Percentiles rank a stretch among this genome's conserved stretches.
phyloP scores from a whole-genome alignment of 495 filamentous ascomycete genomes.

The Penicillium desertorum region DNA sequence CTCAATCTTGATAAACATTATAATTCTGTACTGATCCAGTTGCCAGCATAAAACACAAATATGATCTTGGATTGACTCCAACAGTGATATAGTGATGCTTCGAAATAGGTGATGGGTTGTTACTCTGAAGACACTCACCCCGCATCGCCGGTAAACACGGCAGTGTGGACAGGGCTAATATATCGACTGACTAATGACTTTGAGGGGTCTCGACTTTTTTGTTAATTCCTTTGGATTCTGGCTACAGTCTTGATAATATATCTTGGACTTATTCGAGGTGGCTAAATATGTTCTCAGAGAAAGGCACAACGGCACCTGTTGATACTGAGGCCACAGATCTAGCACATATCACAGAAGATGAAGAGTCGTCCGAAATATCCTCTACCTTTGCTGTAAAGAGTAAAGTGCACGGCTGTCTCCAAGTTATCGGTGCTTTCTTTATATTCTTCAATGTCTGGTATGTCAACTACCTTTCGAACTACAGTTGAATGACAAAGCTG shows the following conservation, averaged over 20 bases:
- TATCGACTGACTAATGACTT: conserved; percentile 5
- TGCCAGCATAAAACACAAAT: neutral
- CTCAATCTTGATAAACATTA: neutral
- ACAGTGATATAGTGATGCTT: neutral
- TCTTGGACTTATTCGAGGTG: neutral
- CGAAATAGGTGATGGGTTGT: neutral
- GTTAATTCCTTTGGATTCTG: neutral
- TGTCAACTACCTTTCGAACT: neutral
- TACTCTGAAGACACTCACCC: conserved; percentile 3
- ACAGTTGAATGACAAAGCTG: neutral
- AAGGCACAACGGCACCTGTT: neutral
- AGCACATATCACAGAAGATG: neutral
- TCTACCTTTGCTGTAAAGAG: neutral
- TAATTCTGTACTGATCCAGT: neutral
- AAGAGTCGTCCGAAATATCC: neutral
- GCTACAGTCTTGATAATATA: neutral
- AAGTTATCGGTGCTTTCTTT: conserved; percentile 31
- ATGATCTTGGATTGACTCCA: neutral
- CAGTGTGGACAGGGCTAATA: neutral
- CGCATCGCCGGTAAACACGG: conserved; percentile 4
- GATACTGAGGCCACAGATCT: conserved; percentile 3
- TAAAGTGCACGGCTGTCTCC: conserved; percentile 20
- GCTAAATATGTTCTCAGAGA: conserved; percentile 3
- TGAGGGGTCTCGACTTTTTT: neutral
- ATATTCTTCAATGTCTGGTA: conserved; percentile 37